phyloP scores from a whole-genome alignment of 805 yeast species.

The Komagataella pseudopastoris region DNA sequence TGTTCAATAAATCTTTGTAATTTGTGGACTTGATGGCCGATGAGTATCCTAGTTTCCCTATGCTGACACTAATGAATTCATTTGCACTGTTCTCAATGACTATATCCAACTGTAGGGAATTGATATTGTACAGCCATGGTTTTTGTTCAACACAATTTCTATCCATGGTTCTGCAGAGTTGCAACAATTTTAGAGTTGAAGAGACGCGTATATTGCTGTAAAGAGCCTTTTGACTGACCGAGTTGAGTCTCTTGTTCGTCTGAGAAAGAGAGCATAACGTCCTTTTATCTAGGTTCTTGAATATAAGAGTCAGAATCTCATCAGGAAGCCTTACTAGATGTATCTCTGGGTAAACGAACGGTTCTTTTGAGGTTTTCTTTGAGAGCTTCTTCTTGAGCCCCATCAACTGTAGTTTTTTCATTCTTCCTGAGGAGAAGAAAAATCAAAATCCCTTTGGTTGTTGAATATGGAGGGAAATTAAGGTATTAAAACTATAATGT shows the following conservation, averaged over 20 bases:
- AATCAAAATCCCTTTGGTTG: neutral
- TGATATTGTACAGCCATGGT: conserved; percentile 6
- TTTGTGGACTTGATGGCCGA: neutral
- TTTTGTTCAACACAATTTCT: conserved; percentile 8
- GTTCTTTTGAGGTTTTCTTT: conserved; percentile 2
- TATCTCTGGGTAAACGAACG: neutral
- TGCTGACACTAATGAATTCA: neutral
- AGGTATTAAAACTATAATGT: neutral
- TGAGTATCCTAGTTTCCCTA: neutral
- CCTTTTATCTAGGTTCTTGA: conserved; percentile 10
- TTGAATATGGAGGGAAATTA: neutral
- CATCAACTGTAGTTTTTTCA: conserved; percentile 28
- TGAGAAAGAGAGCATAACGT: conserved; percentile 11
- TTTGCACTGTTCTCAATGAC: neutral
- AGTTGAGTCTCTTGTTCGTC: conserved; percentile 10
- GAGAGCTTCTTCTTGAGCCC: conserved; percentile 19
- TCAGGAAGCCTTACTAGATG: conserved; percentile 11
- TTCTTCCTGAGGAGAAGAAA: conserved; percentile 4
- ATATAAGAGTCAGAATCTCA: conserved; percentile 11
- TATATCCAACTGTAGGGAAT: neutral
- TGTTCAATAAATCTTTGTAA: neutral
- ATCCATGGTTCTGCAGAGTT: conserved; percentile 10
- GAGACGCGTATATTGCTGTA: conserved; percentile 12
- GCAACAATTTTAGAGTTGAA: conserved; percentile 13
- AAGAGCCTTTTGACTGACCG: conserved; percentile 12